Evolutionary conservation across 1,139 yeast species (phyloP), one percentile per base, ranked within the genome.

Genomic region (Casaregolazyma suthepensis): DNA sequence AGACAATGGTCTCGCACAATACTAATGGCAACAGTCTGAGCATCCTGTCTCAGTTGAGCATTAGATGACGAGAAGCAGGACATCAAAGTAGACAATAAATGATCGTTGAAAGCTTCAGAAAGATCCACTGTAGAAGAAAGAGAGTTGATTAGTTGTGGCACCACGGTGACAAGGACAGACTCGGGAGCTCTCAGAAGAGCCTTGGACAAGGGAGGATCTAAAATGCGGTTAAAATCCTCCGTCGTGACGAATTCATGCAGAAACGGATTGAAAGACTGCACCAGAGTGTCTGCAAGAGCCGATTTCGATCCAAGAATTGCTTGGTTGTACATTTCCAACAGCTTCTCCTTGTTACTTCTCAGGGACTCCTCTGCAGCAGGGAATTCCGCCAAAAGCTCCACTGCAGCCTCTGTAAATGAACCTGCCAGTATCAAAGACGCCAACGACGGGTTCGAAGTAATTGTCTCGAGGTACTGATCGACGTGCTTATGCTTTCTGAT

Each of bases 151-250:
- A 87, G 65, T 1, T 75, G 70, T 0, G 85, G 83, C 19, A 81
- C 64, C 15, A 84, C 70, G 37, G 73, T 63, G 6, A 77, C 76
- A 59, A 87, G 78, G 0, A 89, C 79, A 40, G 75, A 71, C 65
- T 90, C 98, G 0, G 97, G 87, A 2, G 96, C 82, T 66, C 97
- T 80, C 63, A 93, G 75, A 50, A 86, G 76, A 0, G 94, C 80
- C 65, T 87, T 90, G 60, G 88, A 93, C 51, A 91, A 65, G 17
- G 78, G 75, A 2, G 95, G 89, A 9, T 84, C 65, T 17, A 89
- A 59, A 3, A 62, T 53, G 0, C 66, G 61, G 15, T 66, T 68
- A 54, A 86, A 75, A 13, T 75, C 74, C 1, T 73, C 75, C n/a
- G 68, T 66, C 4, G 71, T 63, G 5, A 83, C 66, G 56, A 76